Percentiles rank a stretch among this genome's conserved stretches.
Conservation (phyloP, 495 filamentous ascomycete species). For the Pyronema domesticum region DNA sequence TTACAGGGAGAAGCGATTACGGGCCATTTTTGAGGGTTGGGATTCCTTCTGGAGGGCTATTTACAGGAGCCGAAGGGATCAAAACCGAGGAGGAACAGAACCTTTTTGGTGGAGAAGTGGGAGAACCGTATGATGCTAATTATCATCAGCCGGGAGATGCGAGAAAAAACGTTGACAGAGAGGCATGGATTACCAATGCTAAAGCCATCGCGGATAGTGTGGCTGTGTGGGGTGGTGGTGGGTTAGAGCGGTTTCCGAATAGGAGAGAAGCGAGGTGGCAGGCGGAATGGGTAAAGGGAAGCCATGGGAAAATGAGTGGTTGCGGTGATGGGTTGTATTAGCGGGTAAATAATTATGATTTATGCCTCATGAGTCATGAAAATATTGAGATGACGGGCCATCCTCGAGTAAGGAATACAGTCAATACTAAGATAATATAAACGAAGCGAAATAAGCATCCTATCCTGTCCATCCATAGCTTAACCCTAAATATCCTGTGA, state of each 20-base stretch:
- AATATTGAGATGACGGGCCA: too few species aligned
- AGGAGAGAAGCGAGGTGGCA: slow-evolving; percentile 11
- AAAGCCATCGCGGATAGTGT: slow-evolving; percentile 40
- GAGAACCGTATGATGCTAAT: slow-evolving; percentile 29
- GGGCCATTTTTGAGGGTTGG: slow-evolving; percentile 36
- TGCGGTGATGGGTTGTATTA: slow-evolving; percentile 13
- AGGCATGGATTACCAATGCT: slow-evolving; percentile 37
- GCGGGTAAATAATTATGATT: neutral
- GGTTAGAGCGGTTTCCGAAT: slow-evolving; percentile 36
- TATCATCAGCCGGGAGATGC: slow-evolving; percentile 40
- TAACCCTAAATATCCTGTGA: too few species aligned
- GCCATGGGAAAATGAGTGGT: slow-evolving; percentile 7
- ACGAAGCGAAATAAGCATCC: too few species aligned
- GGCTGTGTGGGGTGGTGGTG: slow-evolving; percentile 32
- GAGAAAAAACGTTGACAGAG: slow-evolving; percentile 32
- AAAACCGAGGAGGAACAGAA: slow-evolving; percentile 34
- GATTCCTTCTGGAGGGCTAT: slow-evolving; percentile 39
- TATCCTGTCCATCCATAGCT: too few species aligned
- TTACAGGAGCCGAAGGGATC: slow-evolving; percentile 44
- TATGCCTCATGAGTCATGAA: too few species aligned
- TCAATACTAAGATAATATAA: too few species aligned
- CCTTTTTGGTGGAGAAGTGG: slow-evolving; percentile 36
- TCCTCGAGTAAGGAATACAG: too few species aligned
- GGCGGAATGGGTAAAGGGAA: slow-evolving; percentile 6
- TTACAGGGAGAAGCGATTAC: slow-evolving; percentile 36